Base-by-base conservation (phyloP, 176 grass and related monocot genomes). In the Ensete glaucum region DNA sequence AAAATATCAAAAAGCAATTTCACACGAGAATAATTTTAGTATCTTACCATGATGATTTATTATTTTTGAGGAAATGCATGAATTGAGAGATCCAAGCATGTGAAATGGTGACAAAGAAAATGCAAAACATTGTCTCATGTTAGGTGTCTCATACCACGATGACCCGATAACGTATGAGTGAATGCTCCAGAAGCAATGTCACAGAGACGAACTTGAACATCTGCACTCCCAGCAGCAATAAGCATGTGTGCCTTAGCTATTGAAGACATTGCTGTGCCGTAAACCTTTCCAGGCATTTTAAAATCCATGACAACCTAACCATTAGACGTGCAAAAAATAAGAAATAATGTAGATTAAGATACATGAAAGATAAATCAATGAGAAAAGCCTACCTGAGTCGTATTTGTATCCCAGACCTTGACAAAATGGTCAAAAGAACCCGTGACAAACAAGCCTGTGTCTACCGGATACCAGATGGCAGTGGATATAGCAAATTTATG, bases 391-490 rank as follows among this genome's bases (percentile, higher is more conserved):
- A 91, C 94, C 50, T 97, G 94, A 81, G 84, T 76, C 3, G 80
- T 86, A 83, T 98, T 98, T 48, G 90, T 98, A 78, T 98, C 94
- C 94, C 94, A 98, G 25, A 98, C 89, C 83, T 98, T 91, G 76
- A 98, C 84, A 69, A 76, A 87, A 2, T 90, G 86, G 69, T 98
- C 94, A 50, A 91, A 98, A 52, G 94, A 98, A 17, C 85, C 90
- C 1, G 90, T 91, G 69, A 93, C 82, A 43, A 98, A 93, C 13
- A 98, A 64, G 8, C 94, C 94, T 0, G 94, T 98, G 62, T 98
- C 94, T 43, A 98, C 80, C 5, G 90, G 90, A 79, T 98, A 98
- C 94, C 94, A 98, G 22, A 89, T 53, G 25, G 88, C 90, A 23
- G 78, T 77, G 1, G 94, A 98, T 56, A 98, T 64, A 63, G 73